Base-by-base conservation (phyloP, 345 rosid genomes). In the Raphanus raphanistrum region DNA sequence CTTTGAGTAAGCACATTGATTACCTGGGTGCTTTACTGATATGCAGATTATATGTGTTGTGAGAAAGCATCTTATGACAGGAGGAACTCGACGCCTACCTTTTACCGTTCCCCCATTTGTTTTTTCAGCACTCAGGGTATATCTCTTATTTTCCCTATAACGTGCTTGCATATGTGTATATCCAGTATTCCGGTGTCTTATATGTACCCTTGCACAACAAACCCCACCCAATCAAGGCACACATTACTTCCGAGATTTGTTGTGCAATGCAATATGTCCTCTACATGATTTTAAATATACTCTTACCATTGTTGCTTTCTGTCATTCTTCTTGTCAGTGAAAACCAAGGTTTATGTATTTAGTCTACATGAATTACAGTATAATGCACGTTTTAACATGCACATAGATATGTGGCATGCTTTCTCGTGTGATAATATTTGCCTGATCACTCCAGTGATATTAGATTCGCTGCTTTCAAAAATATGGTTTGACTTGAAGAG, bases 101-200 rank as follows among this genome's bases (percentile, higher is more conserved):
- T 91, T 86, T 81, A 91, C 97, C 3, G 78, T 90, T 85, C 90
- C 97, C 57, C 83, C 98, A 0, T 84, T 91, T 76, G 87, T 88
- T 48, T 90, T 90, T 83, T 88, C 91, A 36, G 86, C 96, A 63
- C 91, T 93, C 63, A 85, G 84, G 88, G 98, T 91, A 84, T 66
- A 65, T 60, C 80, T 76, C 70, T 58, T 35, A 74, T 65, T 28
- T 75, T 35, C 32, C 27, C 21, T 70, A 52, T 52, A 54, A 16
- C 6, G 45, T 73, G 21, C 10, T 50, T 77, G 33, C 29, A 58
- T 43, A 35, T 68, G 21, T 76, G 61, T 71, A 21, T 58, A 66
- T 29, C 45, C 55, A 50, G 72, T 26, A 43, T 36, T 29, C 45
- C 55, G 29, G 72, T 26, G 43, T 36, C 17, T 9, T 41, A 43